Evolutionary conservation across 2,329 filamentous ascomycete species (phyloP).

Genomic region (Diplodia seriata): DNA sequence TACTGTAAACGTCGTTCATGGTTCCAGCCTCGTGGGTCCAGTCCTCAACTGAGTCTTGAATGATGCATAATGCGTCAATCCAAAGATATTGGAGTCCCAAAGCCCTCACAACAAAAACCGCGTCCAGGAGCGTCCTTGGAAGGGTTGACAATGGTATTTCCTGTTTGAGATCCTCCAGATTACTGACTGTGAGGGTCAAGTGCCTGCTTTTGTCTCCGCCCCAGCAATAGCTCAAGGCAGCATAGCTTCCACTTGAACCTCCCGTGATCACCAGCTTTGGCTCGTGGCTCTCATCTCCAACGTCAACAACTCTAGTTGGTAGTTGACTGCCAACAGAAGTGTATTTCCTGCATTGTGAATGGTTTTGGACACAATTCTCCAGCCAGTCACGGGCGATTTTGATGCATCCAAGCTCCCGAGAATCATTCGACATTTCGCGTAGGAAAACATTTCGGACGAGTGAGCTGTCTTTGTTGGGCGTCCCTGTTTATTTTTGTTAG

Average conservation of each 20-base stretch:
- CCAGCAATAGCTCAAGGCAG: constrained; percentile 1
- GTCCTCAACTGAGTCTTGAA: background rate
- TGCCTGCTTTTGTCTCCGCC: background rate
- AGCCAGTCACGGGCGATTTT: no score
- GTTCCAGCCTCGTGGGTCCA: background rate
- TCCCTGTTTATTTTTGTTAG: no score
- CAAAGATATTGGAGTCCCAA: background rate
- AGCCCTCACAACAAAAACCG: background rate
- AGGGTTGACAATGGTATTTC: background rate
- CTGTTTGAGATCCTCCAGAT: background rate
- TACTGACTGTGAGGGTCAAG: background rate
- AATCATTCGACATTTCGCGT: no score
- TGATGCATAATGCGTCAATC: background rate
- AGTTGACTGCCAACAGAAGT: background rate
- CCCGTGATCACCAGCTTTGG: background rate
- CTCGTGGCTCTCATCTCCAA: background rate
- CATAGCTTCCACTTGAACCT: background rate
- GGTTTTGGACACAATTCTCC: no score
- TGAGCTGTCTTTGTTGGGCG: no score
- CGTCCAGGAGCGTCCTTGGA: background rate
- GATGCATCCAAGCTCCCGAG: no score
- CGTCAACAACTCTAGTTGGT: background rate
- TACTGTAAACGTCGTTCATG: background rate
- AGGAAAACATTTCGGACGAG: no score
- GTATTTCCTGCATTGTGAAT: no score